A percentile compares a stretch with the other conserved stretches of the same genome.
Evolutionary conservation across 75 land plant genomes (phyloP).

Genomic region (Adiantum capillusveneris): DNA sequence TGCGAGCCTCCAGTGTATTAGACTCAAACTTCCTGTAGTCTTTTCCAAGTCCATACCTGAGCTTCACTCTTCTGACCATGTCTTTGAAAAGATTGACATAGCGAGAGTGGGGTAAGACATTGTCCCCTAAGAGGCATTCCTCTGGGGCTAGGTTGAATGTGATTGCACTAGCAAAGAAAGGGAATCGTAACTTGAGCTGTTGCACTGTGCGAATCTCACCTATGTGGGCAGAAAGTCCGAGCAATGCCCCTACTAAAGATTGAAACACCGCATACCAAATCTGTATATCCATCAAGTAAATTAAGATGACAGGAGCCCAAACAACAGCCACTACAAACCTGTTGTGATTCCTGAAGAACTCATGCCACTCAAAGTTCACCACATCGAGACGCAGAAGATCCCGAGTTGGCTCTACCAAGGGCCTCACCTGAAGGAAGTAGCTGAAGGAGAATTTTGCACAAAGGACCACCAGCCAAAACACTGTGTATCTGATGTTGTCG

Average conservation of each 20-base stretch:
- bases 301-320: conserved; percentile 33
- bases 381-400: conserved; percentile 15
- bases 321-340: conserved; percentile 17
- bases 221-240: conserved; percentile 31
- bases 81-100: conserved; percentile 20
- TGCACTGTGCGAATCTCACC: conserved; percentile 35
- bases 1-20: conserved; percentile 3
- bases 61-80: conserved; percentile 19
- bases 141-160: conserved; percentile 29
- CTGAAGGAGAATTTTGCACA: conserved; percentile 35
- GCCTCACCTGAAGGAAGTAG: conserved; percentile 28
- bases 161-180: conserved; percentile 34
- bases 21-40: conserved; percentile 1
- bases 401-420: conserved; percentile 27
- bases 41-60: conserved; percentile 23
- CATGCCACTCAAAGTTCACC: conserved; percentile 24
- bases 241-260: conserved; percentile 24
- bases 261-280: conserved; percentile 38
- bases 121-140: conserved; percentile 14
- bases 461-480: conserved; percentile 28
- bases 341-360: conserved; percentile 19
- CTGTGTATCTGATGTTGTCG: conserved; percentile 35
- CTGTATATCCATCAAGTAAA: conserved; percentile 37
- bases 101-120: neutral
- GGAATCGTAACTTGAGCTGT: conserved; percentile 30